phyloP scores from a whole-genome alignment of 2,329 filamentous ascomycete species.

The Colletotrichum sp. region DNA sequence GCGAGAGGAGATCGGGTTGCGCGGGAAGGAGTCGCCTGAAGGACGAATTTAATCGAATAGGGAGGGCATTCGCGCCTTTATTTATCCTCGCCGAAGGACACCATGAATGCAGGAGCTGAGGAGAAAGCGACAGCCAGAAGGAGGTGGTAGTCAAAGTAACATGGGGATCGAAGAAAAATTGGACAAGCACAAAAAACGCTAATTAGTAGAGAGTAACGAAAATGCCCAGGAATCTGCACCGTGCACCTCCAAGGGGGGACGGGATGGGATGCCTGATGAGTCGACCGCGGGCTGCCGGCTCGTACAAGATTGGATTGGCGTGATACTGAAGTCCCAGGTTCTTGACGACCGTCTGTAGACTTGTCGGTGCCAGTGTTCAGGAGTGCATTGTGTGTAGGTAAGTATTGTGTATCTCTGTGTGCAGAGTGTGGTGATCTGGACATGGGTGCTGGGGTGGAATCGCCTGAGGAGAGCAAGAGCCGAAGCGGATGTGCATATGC shows the following conservation, averaged over 20 bases:
- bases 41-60: background rate
- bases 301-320: conserved; percentile 3
- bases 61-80: conserved; percentile 17
- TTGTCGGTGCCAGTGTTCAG: background rate
- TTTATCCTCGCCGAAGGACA: background rate
- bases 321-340: background rate
- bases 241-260: background rate
- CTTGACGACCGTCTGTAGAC: background rate
- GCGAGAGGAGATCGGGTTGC: background rate
- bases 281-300: background rate
- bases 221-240: conserved; percentile 1
- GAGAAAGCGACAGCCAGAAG: background rate
- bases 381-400: background rate
- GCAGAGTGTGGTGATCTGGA: background rate
- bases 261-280: background rate
- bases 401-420: background rate
- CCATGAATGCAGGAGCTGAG: background rate
- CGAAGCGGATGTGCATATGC: background rate
- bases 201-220: background rate
- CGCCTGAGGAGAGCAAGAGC: conserved; percentile 1
- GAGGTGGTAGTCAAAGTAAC: conserved; percentile 1
- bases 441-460: background rate
- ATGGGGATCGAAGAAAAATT: background rate
- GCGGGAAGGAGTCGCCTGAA: background rate
- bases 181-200: background rate